phyloP scores from a whole-genome alignment of 768 basidiomycete genomes.

The Leccinellum rugosiceps region DNA sequence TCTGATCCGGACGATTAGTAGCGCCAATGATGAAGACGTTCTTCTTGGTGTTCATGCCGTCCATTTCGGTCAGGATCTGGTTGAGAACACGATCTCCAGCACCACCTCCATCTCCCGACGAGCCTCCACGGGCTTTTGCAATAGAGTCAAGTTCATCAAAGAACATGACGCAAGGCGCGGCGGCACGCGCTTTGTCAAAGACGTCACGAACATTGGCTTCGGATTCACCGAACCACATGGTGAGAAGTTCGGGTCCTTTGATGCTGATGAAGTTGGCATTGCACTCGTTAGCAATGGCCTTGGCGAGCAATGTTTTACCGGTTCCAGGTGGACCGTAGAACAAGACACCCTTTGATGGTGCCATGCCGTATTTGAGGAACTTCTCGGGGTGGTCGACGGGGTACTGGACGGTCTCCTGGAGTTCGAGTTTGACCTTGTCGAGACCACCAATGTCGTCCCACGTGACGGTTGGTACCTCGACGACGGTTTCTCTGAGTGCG shows the following conservation, averaged over 20 bases:
- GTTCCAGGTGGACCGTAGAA: conserved; percentile 99
- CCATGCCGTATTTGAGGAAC: conserved; percentile 99
- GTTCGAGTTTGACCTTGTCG: conserved; percentile 98
- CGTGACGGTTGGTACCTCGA: conserved; percentile 97
- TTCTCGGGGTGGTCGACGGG: conserved; percentile 99
- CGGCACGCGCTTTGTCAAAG: conserved; percentile 99
- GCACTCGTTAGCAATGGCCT: conserved; percentile 99
- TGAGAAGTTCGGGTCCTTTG: conserved; percentile 98
- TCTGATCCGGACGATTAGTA: conserved; percentile 95
- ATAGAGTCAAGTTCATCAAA: conserved; percentile 99
- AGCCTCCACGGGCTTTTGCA: conserved; percentile 90
- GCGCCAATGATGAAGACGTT: conserved; percentile 99
- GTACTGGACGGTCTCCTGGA: conserved; percentile 99
- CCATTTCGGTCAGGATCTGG: conserved; percentile 97
- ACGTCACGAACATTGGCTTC: conserved; percentile 99
- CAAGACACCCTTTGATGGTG: conserved; percentile 97
- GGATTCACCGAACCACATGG: conserved; percentile 99
- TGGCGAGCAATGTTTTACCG: conserved; percentile 98
- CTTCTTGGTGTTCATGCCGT: conserved; percentile 98
- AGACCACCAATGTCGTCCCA: conserved; percentile 99
- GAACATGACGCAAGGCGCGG: conserved; percentile 99
- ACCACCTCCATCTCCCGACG: conserved; percentile 87
- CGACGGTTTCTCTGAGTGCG: conserved; percentile 97
- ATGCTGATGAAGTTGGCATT: conserved; percentile 99
- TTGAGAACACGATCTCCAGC: conserved; percentile 98